These are phyloP conservation scores for Bjerkandera adusta DNA, from an alignment of 1,284 basidiomycete species.

Conservation along the genomic window DNA sequence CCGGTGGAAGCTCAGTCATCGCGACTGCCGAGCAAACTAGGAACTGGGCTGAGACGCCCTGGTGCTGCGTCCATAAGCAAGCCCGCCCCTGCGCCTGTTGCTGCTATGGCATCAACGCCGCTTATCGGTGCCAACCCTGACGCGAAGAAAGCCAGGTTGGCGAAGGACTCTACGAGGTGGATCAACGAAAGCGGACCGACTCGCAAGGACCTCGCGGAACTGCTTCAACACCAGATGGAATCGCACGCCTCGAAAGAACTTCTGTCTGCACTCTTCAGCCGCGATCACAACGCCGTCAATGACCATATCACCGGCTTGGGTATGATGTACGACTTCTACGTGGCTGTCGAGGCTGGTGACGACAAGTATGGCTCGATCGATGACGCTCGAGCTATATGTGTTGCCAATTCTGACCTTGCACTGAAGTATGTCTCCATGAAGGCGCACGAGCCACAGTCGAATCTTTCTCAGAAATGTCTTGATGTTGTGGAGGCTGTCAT, in stretches of 20 bases:
- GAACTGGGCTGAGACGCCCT: conserved; percentile 49
- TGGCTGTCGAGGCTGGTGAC: conserved; percentile 54
- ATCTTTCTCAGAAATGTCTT: conserved; percentile 85
- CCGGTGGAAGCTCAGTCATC: conserved; percentile 43
- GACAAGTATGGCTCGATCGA: conserved; percentile 53
- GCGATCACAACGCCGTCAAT: conserved; percentile 94
- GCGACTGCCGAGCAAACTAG: conserved; percentile 41
- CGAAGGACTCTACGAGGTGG: conserved; percentile 83
- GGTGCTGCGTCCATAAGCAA: conserved; percentile 29
- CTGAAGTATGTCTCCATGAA: conserved; percentile 95
- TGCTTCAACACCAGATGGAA: conserved; percentile 92
- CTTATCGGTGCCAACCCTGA: conserved; percentile 76
- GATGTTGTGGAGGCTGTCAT: conserved; percentile 86
- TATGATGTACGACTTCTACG: conserved; percentile 75
- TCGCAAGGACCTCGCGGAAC: conserved; percentile 85
- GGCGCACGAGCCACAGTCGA: conserved; percentile 91
- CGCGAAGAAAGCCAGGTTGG: conserved; percentile 70
- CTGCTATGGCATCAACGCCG: conserved; percentile 40
- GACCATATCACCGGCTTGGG: conserved; percentile 84
- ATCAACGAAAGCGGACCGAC: conserved; percentile 79
- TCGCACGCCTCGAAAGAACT: conserved; percentile 77
- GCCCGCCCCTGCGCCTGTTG: conserved; percentile 30
- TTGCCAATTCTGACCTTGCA: conserved; percentile 90
- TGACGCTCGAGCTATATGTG: conserved; percentile 65
- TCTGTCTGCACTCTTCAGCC: conserved; percentile 85